These are phyloP conservation scores for Elasticomyces elasticus DNA, from an alignment of 495 filamentous ascomycete genomes.

Conservation along the genomic window DNA sequence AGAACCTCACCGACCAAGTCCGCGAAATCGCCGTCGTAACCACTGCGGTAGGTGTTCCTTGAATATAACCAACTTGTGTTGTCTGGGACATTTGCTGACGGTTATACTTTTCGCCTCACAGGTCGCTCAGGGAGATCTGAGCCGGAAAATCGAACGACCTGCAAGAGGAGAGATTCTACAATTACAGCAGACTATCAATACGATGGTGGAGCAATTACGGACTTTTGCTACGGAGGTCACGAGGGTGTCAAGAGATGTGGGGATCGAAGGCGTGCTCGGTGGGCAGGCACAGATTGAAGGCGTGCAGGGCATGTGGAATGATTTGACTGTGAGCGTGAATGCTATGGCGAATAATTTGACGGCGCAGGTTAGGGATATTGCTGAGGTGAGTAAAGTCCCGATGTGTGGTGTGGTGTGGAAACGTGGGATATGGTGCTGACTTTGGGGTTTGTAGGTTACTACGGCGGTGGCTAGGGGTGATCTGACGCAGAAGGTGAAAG, in stretches of 20 bases:
- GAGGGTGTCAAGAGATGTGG: conserved; percentile 90
- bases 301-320: conserved; percentile 82
- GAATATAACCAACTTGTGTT: no score
- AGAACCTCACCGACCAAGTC: conserved; percentile 73
- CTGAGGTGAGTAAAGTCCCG: no score
- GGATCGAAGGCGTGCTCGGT: conserved; percentile 91
- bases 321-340: conserved; percentile 95
- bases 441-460: no score
- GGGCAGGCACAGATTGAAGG: conserved; percentile 94
- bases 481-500: conserved; percentile 92
- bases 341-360: conserved; percentile 97
- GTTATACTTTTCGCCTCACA: no score
- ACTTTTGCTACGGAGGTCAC: conserved; percentile 98
- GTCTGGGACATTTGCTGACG: no score
- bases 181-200: conserved; percentile 95
- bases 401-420: no score
- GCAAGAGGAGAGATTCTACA: conserved; percentile 93
- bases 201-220: conserved; percentile 95
- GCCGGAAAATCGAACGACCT: conserved; percentile 88
- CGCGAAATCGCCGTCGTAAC: conserved; percentile 96
- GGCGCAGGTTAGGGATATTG: conserved; percentile 95
- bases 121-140: conserved; percentile 93
- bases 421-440: no score
- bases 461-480: conserved; percentile 95
- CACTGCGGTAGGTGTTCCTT: no score